phyloP scores from a whole-genome alignment of 2,329 filamentous ascomycete genomes.

The Colletotrichum musicola region DNA sequence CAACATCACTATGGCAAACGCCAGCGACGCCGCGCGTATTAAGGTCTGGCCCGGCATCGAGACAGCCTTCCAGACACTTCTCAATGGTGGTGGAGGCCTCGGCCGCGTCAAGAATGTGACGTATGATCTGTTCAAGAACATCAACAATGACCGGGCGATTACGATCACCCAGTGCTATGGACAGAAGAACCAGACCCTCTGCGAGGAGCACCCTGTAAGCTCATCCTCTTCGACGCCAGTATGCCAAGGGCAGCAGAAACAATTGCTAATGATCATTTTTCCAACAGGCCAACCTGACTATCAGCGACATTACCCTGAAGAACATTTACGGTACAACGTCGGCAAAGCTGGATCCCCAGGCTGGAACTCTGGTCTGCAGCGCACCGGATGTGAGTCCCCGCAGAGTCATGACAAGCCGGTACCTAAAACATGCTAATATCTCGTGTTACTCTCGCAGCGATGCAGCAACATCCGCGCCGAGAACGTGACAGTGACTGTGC shows the following conservation, averaged over 20 bases:
- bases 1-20: conserved; percentile 70
- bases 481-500: conserved; percentile 61
- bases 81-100: conserved; percentile 71
- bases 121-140: conserved; percentile 68
- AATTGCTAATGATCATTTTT: background rate
- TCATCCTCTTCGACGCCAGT: background rate
- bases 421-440: background rate
- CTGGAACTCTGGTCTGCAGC: conserved; percentile 47
- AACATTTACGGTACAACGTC: conserved; percentile 47
- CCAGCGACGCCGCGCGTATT: conserved; percentile 76
- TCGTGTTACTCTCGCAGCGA: conserved; percentile 31
- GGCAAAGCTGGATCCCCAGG: conserved; percentile 46
- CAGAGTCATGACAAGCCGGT: no score
- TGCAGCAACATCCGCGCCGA: conserved; percentile 61
- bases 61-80: conserved; percentile 65
- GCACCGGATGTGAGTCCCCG: conserved; percentile 43
- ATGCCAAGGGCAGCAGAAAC: rapidly evolving
- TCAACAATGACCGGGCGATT: conserved; percentile 72
- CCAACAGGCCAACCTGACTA: conserved; percentile 41
- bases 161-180: conserved; percentile 74
- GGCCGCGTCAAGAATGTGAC: conserved; percentile 70
- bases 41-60: conserved; percentile 73
- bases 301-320: conserved; percentile 45
- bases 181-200: conserved; percentile 43
- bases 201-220: conserved; percentile 49